Percentiles rank a stretch among this genome's conserved stretches.
Conservation (phyloP, 2,329 filamentous ascomycete species). For the Claviceps fusiformis region DNA sequence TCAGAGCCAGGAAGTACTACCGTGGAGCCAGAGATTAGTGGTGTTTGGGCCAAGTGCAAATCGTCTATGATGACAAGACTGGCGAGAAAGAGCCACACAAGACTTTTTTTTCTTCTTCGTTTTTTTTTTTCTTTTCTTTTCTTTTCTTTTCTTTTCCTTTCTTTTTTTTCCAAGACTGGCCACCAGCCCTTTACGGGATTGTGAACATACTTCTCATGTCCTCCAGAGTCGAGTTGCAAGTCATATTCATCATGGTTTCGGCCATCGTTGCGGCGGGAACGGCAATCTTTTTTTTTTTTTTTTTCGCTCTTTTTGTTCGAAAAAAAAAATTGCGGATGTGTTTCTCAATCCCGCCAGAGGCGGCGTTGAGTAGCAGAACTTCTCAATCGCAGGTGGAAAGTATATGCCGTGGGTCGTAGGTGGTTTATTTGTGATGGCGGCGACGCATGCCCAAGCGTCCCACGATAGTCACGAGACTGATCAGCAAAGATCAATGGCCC, state of each 20-base stretch:
- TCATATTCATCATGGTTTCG: constrained; percentile 20
- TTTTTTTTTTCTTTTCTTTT: not conserved
- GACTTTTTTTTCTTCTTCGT: not conserved
- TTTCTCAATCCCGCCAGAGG: constrained; percentile 1
- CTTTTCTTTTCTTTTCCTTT: not conserved
- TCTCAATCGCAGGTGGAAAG: not conserved
- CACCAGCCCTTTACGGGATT: not conserved
- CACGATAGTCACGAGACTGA: not conserved
- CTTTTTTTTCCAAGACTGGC: not conserved
- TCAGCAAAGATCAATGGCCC: not conserved
- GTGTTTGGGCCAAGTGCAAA: not conserved
- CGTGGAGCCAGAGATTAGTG: not conserved
- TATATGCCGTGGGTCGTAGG: not conserved
- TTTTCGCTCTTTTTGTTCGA: not conserved
- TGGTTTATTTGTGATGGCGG: not conserved
- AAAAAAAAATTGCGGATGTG: not conserved
- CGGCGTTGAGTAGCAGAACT: not conserved
- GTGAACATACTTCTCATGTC: constrained; percentile 26
- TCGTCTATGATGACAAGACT: not conserved
- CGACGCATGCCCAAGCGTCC: not conserved
- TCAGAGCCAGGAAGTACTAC: constrained; percentile 32
- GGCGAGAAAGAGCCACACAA: not conserved
- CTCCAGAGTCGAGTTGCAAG: constrained; percentile 30
- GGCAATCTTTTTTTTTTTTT: not conserved
- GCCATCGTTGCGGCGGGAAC: not conserved